Conservation (phyloP, 2,329 filamentous ascomycete species). For the Talaromyces amestolkiae region DNA sequence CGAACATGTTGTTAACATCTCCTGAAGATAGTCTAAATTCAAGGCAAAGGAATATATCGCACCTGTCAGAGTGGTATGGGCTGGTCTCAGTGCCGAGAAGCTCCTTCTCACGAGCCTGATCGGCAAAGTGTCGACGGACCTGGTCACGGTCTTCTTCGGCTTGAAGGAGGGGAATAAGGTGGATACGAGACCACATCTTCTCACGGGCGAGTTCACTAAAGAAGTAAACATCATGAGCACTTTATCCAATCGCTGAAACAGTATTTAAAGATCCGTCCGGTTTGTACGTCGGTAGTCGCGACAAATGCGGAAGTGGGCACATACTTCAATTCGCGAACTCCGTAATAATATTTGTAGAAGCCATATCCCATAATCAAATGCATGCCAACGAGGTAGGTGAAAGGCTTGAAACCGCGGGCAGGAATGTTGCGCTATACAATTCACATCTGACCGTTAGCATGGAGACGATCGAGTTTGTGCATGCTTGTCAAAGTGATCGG, state of each 20-base stretch:
- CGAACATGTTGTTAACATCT: constrained; percentile 1
- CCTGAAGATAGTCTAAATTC: too few species aligned
- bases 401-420: constrained; percentile 81
- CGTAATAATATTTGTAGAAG: constrained; percentile 80
- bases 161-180: constrained; percentile 89
- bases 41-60: constrained; percentile 35
- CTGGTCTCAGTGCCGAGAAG: constrained; percentile 78
- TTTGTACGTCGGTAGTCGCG: not conserved
- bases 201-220: constrained; percentile 86
- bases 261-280: not conserved
- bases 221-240: not conserved
- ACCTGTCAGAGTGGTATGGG: constrained; percentile 88
- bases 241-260: not conserved
- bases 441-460: constrained; percentile 14
- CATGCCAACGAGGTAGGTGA: constrained; percentile 72
- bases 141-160: constrained; percentile 96
- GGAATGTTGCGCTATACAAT: constrained; percentile 77
- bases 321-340: constrained; percentile 88
- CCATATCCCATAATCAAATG: constrained; percentile 81
- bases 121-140: constrained; percentile 79
- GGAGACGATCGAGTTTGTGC: not conserved
- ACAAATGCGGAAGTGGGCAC: constrained; percentile 28
- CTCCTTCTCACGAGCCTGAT: constrained; percentile 86
- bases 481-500: not conserved
- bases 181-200: constrained; percentile 97